These are phyloP conservation scores for Daldinia bambusicola DNA, from an alignment of 495 filamentous ascomycete genomes.

Conservation along the genomic window DNA sequence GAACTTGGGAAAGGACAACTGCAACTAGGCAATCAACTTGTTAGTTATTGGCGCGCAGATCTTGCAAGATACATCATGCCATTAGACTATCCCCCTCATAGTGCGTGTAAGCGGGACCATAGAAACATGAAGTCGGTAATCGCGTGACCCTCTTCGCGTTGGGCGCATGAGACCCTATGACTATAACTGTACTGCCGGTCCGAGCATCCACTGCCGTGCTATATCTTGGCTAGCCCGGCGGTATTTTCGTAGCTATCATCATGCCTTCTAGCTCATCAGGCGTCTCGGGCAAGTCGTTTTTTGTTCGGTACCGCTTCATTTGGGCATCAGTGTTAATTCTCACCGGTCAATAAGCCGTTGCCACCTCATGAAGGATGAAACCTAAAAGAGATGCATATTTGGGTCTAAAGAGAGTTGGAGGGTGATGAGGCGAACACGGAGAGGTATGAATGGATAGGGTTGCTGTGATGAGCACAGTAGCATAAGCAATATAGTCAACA, in stretches of 20 bases:
- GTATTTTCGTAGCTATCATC: conserved; percentile 3
- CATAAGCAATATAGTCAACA: conserved; percentile 12
- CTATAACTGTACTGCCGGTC: conserved; percentile 9
- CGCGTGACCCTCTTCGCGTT: conserved; percentile 31
- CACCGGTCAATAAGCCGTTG: conserved; percentile 32
- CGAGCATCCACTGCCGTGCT: conserved; percentile 19
- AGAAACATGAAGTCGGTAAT: conserved; percentile 23
- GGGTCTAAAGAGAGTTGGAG: conserved; percentile 21
- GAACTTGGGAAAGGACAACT: conserved; percentile 5
- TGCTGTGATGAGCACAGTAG: conserved; percentile 23
- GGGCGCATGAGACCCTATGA: conserved; percentile 31
- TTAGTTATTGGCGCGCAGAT: conserved; percentile 33
- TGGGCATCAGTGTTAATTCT: conserved; percentile 34
- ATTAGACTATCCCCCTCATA: conserved; percentile 1
- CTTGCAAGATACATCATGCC: conserved; percentile 32
- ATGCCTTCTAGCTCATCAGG: conserved; percentile 19
- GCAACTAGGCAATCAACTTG: background rate
- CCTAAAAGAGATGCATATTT: conserved; percentile 24
- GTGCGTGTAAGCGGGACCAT: conserved; percentile 30
- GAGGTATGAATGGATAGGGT: conserved; percentile 17
- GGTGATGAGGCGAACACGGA: conserved; percentile 27
- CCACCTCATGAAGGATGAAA: conserved; percentile 34
- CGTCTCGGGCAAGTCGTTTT: conserved; percentile 14
- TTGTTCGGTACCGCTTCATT: conserved; percentile 24
- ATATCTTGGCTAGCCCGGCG: conserved; percentile 18